Evolutionary conservation across 345 rosid genomes (phyloP).

Genomic region (Eucalyptus sp.): DNA sequence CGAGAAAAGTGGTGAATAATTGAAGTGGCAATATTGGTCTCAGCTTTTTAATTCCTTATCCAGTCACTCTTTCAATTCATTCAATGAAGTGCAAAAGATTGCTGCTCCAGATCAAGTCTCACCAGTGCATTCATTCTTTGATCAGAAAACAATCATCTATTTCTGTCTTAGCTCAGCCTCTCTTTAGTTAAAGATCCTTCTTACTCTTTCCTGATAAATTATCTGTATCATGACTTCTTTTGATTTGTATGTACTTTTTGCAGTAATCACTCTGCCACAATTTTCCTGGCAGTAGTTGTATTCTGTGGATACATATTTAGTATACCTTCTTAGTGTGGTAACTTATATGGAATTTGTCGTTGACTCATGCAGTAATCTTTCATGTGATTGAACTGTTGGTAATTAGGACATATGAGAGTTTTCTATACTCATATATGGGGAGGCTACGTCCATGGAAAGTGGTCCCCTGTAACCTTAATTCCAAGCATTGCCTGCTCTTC

Average conservation of each 20-base stretch:
- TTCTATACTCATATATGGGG: neutral
- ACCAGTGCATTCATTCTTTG: neutral
- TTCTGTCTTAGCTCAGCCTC: neutral
- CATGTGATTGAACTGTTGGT: neutral
- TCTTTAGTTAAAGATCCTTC: neutral
- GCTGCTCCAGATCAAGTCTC: neutral
- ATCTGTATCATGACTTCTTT: neutral
- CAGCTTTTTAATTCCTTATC: neutral
- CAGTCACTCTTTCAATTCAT: neutral
- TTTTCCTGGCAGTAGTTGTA: neutral
- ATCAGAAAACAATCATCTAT: neutral
- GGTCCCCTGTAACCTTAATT: neutral
- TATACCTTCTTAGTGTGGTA: neutral
- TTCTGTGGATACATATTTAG: neutral
- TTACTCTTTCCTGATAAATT: neutral
- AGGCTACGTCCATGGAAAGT: neutral
- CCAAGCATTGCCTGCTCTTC: neutral
- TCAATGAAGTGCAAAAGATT: neutral
- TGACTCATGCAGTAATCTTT: neutral
- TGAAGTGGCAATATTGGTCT: neutral
- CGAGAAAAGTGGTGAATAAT: conserved; percentile 20
- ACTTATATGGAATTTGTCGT: neutral
- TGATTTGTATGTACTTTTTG: neutral
- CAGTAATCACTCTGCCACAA: neutral
- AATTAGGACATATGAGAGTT: neutral